Conservation (phyloP, 2,329 filamentous ascomycete genomes). For the Onygena corvina region DNA sequence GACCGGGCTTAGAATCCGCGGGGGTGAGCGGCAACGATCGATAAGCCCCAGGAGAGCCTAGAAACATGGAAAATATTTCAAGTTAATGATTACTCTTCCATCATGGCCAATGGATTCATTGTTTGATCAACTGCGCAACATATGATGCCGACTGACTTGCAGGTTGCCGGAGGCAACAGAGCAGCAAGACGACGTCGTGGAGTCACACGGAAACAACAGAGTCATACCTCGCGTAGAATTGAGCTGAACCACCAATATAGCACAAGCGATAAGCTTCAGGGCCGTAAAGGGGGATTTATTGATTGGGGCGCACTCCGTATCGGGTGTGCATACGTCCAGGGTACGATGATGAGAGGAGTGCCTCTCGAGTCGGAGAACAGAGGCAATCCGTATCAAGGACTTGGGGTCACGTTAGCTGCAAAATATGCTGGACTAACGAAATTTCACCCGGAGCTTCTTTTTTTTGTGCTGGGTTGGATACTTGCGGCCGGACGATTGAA, state of each 20-base stretch:
- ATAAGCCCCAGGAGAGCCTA: neutral
- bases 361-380: too few relatives aligned
- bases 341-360: too few relatives aligned
- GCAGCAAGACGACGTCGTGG: neutral
- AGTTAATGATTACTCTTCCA: neutral
- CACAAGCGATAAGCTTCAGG: neutral
- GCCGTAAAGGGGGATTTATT: neutral
- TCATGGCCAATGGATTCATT: neutral
- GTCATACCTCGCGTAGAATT: neutral
- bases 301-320: neutral
- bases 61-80: neutral
- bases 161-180: neutral
- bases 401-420: too few relatives aligned
- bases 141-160: too few relatives aligned
- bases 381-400: too few relatives aligned
- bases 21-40: neutral
- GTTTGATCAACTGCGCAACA: neutral
- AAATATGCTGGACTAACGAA: too few relatives aligned
- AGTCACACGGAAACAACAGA: neutral
- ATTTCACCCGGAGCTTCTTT: too few relatives aligned
- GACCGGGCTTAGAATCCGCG: neutral
- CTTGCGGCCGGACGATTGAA: neutral
- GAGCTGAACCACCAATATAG: neutral
- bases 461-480: neutral
- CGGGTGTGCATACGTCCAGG: conserved; percentile 3